phyloP scores from a whole-genome alignment of 1,284 basidiomycete genomes.

The Heterobasidion parviporum region DNA sequence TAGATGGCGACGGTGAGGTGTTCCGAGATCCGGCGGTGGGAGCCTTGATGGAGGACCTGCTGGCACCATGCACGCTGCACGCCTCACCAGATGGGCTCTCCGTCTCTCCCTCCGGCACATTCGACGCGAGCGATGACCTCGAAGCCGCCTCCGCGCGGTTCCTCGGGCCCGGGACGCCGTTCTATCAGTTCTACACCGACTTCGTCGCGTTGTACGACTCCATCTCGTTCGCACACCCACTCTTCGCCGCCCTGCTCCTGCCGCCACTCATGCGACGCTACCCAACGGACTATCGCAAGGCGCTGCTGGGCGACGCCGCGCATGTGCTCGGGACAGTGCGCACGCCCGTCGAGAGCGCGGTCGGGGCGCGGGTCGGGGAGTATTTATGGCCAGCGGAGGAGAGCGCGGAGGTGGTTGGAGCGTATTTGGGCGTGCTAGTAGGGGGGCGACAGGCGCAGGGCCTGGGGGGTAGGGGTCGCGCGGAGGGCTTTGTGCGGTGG shows the following conservation, averaged over 20 bases:
- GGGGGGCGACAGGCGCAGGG: slow-evolving; percentile 2
- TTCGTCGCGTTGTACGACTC: slow-evolving; percentile 85
- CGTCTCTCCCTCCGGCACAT: slow-evolving; percentile 7
- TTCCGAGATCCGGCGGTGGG: slow-evolving; percentile 61
- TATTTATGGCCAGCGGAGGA: slow-evolving; percentile 70
- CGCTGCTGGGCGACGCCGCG: slow-evolving; percentile 77
- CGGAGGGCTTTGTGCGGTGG: slow-evolving; percentile 57
- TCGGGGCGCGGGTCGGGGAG: slow-evolving; percentile 42
- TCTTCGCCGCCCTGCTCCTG: slow-evolving; percentile 67
- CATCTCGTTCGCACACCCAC: slow-evolving; percentile 78
- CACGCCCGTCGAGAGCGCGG: slow-evolving; percentile 36
- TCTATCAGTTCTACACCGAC: slow-evolving; percentile 94
- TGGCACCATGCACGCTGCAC: slow-evolving; percentile 45
- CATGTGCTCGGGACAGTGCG: slow-evolving; percentile 53
- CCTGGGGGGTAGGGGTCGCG: slow-evolving; percentile 23
- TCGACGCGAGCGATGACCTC: slow-evolving; percentile 27
- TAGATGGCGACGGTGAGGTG: slow-evolving; percentile 36
- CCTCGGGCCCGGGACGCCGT: slow-evolving; percentile 65
- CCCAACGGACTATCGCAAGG: slow-evolving; percentile 75
- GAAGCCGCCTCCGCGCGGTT: slow-evolving; percentile 56
- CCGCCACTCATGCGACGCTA: slow-evolving; percentile 75
- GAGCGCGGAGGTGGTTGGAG: slow-evolving; percentile 57
- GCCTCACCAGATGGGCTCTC: slow-evolving; percentile 11
- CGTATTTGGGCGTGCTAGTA: slow-evolving; percentile 46
- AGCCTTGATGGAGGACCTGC: slow-evolving; percentile 47